phyloP scores from a whole-genome alignment of 176 grass and related monocot genomes.

The Cocos nucifera region DNA sequence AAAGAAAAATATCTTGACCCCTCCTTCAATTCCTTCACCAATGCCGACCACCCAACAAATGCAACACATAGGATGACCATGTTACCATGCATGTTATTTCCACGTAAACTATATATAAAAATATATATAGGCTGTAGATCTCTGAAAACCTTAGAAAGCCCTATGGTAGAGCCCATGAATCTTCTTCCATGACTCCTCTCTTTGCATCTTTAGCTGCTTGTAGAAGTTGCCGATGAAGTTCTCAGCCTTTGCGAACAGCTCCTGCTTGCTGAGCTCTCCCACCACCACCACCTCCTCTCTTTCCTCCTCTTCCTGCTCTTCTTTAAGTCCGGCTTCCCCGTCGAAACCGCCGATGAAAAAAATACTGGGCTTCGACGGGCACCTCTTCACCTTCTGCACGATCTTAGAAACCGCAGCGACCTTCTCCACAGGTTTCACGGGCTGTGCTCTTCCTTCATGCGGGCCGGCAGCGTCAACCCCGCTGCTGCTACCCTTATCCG shows the following conservation, averaged over 20 bases:
- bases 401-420: background rate
- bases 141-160: constrained; percentile 5
- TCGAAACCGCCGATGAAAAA: constrained; percentile 50
- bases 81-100: no score
- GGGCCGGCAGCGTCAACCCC: no score
- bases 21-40: no score
- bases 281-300: background rate
- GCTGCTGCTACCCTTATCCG: no score
- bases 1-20: no score
- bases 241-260: constrained; percentile 59
- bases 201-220: constrained; percentile 66
- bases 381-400: constrained; percentile 32
- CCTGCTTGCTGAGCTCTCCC: constrained; percentile 39
- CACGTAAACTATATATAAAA: no score
- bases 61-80: no score
- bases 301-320: constrained; percentile 13
- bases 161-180: constrained; percentile 37
- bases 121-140: no score
- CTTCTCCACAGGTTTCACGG: background rate
- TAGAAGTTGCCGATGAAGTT: constrained; percentile 67
- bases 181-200: constrained; percentile 77
- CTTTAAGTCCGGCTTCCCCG: background rate
- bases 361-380: constrained; percentile 49
- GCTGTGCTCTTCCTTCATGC: no score
- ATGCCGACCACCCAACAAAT: no score